phyloP scores from a whole-genome alignment of 805 yeast species.

The Wickerhamomyces ciferrii region DNA sequence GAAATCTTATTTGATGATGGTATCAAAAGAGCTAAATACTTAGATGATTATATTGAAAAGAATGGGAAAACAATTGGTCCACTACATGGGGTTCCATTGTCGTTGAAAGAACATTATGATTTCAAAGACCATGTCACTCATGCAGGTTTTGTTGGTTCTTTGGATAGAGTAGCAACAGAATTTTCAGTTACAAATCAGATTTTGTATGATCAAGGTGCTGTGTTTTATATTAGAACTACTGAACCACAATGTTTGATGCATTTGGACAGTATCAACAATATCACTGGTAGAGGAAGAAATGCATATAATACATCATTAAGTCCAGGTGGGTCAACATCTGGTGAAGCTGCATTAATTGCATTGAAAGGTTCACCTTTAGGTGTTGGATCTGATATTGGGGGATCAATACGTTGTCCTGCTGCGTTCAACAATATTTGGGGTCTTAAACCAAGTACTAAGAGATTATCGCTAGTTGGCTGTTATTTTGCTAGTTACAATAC shows the following conservation, averaged over 20 bases:
- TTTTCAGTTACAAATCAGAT: slow-evolving; percentile 45
- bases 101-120: slow-evolving; percentile 61
- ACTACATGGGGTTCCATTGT: slow-evolving; percentile 64
- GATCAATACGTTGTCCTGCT: slow-evolving; percentile 64
- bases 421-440: slow-evolving; percentile 60
- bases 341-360: slow-evolving; percentile 62
- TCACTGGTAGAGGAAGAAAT: slow-evolving; percentile 55
- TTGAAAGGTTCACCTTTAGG: slow-evolving; percentile 59
- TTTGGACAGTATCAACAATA: slow-evolving; percentile 54
- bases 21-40: slow-evolving; percentile 45
- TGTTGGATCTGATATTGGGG: slow-evolving; percentile 70
- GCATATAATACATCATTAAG: slow-evolving; percentile 52
- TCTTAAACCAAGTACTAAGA: slow-evolving; percentile 53
- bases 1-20: slow-evolving; percentile 65
- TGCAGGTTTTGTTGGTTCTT: slow-evolving; percentile 52
- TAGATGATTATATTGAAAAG: slow-evolving; percentile 45
- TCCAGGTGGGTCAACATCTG: slow-evolving; percentile 70
- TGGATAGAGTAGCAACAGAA: slow-evolving; percentile 40
- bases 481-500: slow-evolving; percentile 10
- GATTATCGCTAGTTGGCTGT: slow-evolving; percentile 33
- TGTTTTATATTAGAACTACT: slow-evolving; percentile 59
- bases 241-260: slow-evolving; percentile 73
- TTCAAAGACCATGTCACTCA: slow-evolving; percentile 49
- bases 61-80: slow-evolving; percentile 59
- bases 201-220: slow-evolving; percentile 32